Percentiles rank a stretch among this genome's conserved stretches.
Evolutionary conservation across 495 filamentous ascomycete genomes (phyloP).

Genomic region (Diplogelasinospora grovesii): DNA sequence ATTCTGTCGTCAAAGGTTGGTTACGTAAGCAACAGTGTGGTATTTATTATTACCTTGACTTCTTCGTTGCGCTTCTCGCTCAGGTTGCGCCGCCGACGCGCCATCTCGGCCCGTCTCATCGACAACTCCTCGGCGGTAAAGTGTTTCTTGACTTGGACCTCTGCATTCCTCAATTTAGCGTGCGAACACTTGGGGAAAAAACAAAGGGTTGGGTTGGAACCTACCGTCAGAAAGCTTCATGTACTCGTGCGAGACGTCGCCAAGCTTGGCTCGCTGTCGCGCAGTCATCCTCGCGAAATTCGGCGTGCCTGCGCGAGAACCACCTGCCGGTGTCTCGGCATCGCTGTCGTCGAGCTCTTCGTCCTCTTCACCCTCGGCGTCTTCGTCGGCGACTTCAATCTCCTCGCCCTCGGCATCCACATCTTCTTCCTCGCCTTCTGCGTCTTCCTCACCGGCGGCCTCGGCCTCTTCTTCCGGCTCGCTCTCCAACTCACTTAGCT

Average conservation of each 20-base stretch:
- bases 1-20: no score
- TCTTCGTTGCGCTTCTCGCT: conserved; percentile 97
- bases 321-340: conserved; percentile 50
- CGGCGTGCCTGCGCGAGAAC: conserved; percentile 59
- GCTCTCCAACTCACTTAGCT: conserved; percentile 42
- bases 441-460: conserved; percentile 46
- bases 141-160: conserved; percentile 88
- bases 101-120: conserved; percentile 95
- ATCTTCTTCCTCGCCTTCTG: conserved; percentile 45
- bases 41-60: conserved; percentile 91
- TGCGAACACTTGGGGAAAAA: no score
- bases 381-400: conserved; percentile 52
- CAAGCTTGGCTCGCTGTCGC: conserved; percentile 68
- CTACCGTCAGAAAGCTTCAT: conserved; percentile 74
- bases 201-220: no score
- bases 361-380: conserved; percentile 51
- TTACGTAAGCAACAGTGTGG: no score
- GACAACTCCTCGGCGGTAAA: conserved; percentile 91
- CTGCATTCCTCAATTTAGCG: conserved; percentile 42
- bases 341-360: conserved; percentile 64
- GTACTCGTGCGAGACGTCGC: conserved; percentile 49
- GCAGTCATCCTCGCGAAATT: conserved; percentile 84
- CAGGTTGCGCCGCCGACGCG: conserved; percentile 87
- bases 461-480: conserved; percentile 45
- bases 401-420: conserved; percentile 57